Base-by-base conservation (phyloP, 2,329 filamentous ascomycete genomes). In the Xylaria sp. region DNA sequence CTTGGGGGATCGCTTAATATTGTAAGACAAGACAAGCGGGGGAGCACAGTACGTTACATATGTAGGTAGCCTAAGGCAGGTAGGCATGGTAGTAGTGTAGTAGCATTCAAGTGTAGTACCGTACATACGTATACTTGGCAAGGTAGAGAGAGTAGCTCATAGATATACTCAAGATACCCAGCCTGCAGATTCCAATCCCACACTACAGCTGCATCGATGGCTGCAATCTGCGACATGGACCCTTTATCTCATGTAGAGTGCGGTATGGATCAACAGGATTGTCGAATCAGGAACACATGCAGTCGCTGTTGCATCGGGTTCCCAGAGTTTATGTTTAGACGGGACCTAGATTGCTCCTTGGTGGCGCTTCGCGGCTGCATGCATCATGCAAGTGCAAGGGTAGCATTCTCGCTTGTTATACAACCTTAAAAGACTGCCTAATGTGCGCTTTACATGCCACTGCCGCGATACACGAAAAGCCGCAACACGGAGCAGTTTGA, bases 391-490 rank as follows among this genome's bases (percentile, higher is more conserved):
- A 54, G 54, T 45, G 27, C 11, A 42, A 53, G 19, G 14, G 32
- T 55, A 27, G 55, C 34, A 61, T 50, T 47, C 62, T 53, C 51
- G 57, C 53, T 51, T 61, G 36, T 14, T 21, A 36, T 30, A 42
- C 55, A 65, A 61, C 57, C 57, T 61, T 58, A 32, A 53, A 57
- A 27, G 21, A 53, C 27, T 48, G 21, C 39, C 24, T 60, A 60
- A 60, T 50, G 34, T 51, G 21, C 24, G 11, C 32, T 60, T 50
- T 12, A 34, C 32, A 39, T 55, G 21, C 34, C 45, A 42, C 56
- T 56, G 61, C 56, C 65, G 56, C 61, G 61, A 53, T 64, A 68
- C 51, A 68, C 51, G 61, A 56, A 60, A 55, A 55, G 36, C 45
- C 42, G 64, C 30, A 24, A 19, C 36, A 19, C 48, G 19, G 30